These are phyloP conservation scores for Beta corolliflora DNA, from an alignment of 179 eudicot genomes.

Conservation along the genomic window DNA sequence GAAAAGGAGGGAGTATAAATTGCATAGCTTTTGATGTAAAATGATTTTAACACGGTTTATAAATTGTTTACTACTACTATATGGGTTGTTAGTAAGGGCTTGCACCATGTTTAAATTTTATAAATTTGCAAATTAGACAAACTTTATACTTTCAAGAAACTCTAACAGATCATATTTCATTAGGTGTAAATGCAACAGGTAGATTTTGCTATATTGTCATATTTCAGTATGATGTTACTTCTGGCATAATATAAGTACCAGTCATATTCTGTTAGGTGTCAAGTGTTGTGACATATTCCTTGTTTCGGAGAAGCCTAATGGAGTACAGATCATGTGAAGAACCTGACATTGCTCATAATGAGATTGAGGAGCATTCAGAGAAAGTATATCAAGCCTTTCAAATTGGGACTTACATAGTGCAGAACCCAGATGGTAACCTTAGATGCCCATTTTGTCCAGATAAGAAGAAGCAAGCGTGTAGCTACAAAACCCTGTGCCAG, in stretches of 20 bases:
- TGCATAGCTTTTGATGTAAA: no score
- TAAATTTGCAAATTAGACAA: background rate
- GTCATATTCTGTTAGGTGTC: background rate
- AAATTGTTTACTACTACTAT: background rate
- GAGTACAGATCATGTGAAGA: constrained; percentile 41
- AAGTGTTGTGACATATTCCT: background rate
- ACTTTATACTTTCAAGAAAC: background rate
- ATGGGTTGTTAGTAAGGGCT: background rate
- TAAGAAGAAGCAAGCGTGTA: constrained; percentile 45
- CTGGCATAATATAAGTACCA: background rate
- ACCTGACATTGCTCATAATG: constrained; percentile 44
- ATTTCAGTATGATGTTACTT: background rate
- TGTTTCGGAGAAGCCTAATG: constrained; percentile 23
- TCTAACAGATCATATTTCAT: background rate
- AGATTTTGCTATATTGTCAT: background rate
- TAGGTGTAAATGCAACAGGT: no score
- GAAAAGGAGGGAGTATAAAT: no score
- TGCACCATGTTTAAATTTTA: background rate
- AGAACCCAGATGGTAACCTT: constrained; percentile 31
- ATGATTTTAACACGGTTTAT: background rate
- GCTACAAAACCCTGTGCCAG: constrained; percentile 36
- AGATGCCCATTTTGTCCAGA: constrained; percentile 48
- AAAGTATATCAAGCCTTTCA: constrained; percentile 39
- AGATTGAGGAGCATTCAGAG: constrained; percentile 40
- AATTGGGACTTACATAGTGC: constrained; percentile 34